Base-by-base conservation (phyloP, 306 rosid genomes). In the Acacia melanoxylon region DNA sequence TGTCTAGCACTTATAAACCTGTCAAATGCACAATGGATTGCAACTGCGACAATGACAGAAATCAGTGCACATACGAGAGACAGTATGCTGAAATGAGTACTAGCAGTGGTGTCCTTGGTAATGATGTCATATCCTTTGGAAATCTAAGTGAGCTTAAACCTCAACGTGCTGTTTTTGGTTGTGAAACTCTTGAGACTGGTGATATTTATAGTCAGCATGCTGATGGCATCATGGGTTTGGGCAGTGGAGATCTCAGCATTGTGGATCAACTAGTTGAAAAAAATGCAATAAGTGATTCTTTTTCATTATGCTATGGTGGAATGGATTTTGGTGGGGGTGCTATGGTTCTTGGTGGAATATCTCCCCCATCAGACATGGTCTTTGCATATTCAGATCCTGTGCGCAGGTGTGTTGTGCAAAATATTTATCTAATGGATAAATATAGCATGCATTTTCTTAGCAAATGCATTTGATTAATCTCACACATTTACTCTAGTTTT, bases 191-290 rank as follows among this genome's bases (percentile, higher is more conserved):
- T 78, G 99, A 96, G 83, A 92, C 98, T 10, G 99, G 99, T n/a
- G 98, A 93, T 80, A 82, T 96, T 66, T 92, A 83, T 78, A 89
- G 91, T 82, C 98, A 96, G 88, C 93, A 74, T 49, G 99, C 99
- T 4, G 99, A 96, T 87, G 99, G 98, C 70, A 96, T 96, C 75
- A 92, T 96, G 97, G 99, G 98, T 58, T 89, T 96, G 89, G 99
- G 99, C 66, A 86, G 92, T 4, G 99, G 99, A 11, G 94, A 92
- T 83, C 85, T 89, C 12, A 96, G 99, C 80, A 89, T 96, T 44
- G 89, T 96, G 81, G 98, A 96, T 82, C 99, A 96, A 51, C 91
- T 96, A 52, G 98, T 96, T 77, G 92, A 87, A 17, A 93, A 86
- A 72, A 91, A 94, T 62, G 90, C 90, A 48, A 88, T 96, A 68